These are phyloP conservation scores for Aquilaria agallochum DNA, from an alignment of 441 rosid species.

Conservation along the genomic window DNA sequence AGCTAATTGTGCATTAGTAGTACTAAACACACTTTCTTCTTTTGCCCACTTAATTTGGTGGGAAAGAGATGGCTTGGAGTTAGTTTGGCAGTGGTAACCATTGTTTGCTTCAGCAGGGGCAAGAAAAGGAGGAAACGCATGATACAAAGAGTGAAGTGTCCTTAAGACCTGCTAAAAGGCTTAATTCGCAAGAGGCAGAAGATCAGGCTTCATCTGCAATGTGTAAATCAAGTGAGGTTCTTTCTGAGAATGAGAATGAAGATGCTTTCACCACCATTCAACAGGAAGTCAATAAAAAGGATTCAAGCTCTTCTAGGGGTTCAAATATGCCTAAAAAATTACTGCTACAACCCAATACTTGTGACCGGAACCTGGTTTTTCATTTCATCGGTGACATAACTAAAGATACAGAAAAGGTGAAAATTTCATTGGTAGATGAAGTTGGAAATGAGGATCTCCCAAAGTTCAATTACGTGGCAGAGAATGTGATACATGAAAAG, in stretches of 20 bases:
- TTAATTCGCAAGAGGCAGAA: constrained; percentile 18
- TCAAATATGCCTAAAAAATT: constrained; percentile 18
- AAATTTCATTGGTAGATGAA: constrained; percentile 56
- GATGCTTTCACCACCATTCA: neutral
- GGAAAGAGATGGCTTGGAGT: neutral
- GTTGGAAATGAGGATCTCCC: constrained; percentile 45
- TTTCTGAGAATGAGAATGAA: constrained; percentile 16
- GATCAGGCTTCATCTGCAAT: constrained; percentile 20
- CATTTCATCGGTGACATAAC: constrained; percentile 37
- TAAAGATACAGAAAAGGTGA: constrained; percentile 61
- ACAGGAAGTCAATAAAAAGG: constrained; percentile 19
- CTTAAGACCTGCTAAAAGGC: constrained; percentile 30
- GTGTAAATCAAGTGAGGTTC: constrained; percentile 10
- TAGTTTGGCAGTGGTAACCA: no score
- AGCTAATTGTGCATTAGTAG: no score
- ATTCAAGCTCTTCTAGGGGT: constrained; percentile 18
- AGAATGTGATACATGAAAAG: constrained; percentile 49
- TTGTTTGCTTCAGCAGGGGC: constrained; percentile 5
- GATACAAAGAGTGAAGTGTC: constrained; percentile 7
- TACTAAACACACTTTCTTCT: neutral
- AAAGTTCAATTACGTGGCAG: constrained; percentile 61
- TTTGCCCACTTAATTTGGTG: constrained; percentile 6
- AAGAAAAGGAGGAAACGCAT: constrained; percentile 1
- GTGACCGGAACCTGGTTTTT: constrained; percentile 21
- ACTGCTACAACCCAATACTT: constrained; percentile 15